These are phyloP conservation scores for Colletotrichum tropicale DNA, from an alignment of 2,329 filamentous ascomycete species.

Conservation along the genomic window DNA sequence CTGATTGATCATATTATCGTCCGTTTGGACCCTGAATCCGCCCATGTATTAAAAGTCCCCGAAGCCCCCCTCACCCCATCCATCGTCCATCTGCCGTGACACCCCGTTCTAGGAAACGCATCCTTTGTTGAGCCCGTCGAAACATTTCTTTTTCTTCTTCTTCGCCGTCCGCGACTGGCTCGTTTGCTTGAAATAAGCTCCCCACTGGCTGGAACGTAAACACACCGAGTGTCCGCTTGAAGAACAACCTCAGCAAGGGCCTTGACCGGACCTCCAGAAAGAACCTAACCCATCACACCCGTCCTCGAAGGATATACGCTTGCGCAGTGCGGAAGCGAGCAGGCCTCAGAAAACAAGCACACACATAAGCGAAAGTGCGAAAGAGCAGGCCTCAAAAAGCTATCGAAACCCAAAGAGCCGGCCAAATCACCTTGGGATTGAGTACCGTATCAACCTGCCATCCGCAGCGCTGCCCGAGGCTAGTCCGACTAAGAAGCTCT, in stretches of 20 bases:
- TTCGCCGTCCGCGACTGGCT: background rate
- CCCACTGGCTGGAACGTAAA: constrained; percentile 1
- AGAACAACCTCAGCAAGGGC: background rate
- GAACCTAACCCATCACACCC: background rate
- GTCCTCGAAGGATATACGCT: background rate
- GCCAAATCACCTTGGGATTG: background rate
- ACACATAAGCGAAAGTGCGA: background rate
- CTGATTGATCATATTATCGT: background rate
- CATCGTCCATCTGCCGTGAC: background rate
- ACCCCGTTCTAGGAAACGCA: background rate
- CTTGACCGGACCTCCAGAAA: background rate
- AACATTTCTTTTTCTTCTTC: background rate
- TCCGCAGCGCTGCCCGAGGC: background rate
- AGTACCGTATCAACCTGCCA: background rate
- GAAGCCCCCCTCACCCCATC: background rate
- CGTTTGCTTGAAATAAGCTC: background rate
- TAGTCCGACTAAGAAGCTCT: background rate
- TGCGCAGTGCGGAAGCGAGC: background rate
- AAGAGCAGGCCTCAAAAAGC: constrained; percentile 14
- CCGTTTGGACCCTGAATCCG: constrained; percentile 12
- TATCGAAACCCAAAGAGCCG: background rate
- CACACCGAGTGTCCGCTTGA: background rate
- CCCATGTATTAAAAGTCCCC: constrained; percentile 7
- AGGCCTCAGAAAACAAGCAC: background rate
- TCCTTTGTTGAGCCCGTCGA: background rate